Percentiles rank a stretch among this genome's conserved stretches.
Conservation (phyloP, 192 early-diverging fungal species). For the Backusella australiensis region DNA sequence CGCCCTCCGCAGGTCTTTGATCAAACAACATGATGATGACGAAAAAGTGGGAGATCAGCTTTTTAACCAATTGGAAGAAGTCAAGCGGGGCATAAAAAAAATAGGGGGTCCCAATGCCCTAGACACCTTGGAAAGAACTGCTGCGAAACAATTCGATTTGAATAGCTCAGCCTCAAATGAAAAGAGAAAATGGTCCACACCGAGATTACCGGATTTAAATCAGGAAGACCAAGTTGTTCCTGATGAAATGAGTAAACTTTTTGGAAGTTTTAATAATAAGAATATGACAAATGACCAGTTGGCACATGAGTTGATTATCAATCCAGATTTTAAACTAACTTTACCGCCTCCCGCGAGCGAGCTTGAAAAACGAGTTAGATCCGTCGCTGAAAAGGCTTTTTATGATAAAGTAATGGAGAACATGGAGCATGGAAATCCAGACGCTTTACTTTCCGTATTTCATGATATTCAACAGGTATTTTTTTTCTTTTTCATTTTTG, state of each 20-base stretch:
- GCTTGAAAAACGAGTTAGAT: constrained; percentile 56
- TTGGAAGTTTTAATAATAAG: constrained; percentile 17
- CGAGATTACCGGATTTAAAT: neutral
- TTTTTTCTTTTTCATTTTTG: constrained; percentile 4
- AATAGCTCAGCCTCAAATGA: constrained; percentile 1
- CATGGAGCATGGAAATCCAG: constrained; percentile 48
- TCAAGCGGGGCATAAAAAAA: constrained; percentile 14
- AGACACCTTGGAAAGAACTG: constrained; percentile 3
- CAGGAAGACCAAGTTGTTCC: neutral
- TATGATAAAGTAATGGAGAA: constrained; percentile 68
- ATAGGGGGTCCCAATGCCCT: constrained; percentile 12
- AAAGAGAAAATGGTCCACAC: neutral
- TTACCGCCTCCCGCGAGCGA: constrained; percentile 9
- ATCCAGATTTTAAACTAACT: constrained; percentile 68
- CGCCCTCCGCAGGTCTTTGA: constrained; percentile 62
- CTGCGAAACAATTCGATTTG: neutral
- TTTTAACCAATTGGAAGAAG: constrained; percentile 19
- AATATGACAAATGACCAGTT: constrained; percentile 63
- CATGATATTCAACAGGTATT: constrained; percentile 56
- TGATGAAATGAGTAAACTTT: constrained; percentile 39
- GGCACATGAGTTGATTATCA: constrained; percentile 74
- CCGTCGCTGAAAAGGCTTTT: constrained; percentile 67
- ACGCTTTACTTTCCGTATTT: constrained; percentile 47
- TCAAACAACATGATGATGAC: constrained; percentile 11
- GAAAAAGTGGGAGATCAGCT: constrained; percentile 33